These are phyloP conservation scores for Ilex aquifolium DNA, from an alignment of 257 asterid species.

Conservation along the genomic window DNA sequence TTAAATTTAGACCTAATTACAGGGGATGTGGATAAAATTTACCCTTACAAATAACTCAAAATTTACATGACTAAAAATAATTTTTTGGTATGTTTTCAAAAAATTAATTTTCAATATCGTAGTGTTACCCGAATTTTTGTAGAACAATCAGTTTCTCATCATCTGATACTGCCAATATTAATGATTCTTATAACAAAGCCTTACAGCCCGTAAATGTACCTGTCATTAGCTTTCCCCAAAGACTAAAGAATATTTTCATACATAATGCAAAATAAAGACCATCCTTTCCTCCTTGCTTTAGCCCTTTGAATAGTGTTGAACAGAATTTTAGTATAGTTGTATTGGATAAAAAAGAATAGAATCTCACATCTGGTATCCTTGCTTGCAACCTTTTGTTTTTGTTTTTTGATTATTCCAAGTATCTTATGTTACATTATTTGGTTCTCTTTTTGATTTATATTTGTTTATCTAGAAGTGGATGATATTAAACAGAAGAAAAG, in stretches of 20 bases:
- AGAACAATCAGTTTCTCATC: slow-evolving; percentile 15
- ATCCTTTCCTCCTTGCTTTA: slow-evolving; percentile 14
- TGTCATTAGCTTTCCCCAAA: slow-evolving; percentile 33
- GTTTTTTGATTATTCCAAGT: slow-evolving; percentile 14
- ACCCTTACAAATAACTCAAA: too few species aligned
- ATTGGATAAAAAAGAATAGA: slow-evolving; percentile 30
- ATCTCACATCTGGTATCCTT: slow-evolving; percentile 7
- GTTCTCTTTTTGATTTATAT: too few species aligned
- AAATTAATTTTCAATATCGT: too few species aligned
- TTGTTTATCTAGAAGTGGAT: too few species aligned
- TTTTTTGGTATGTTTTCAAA: too few species aligned
- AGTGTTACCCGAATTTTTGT: background rate
- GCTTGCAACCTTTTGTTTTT: background rate
- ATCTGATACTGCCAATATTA: slow-evolving; percentile 18
- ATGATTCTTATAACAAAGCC: slow-evolving; percentile 23
- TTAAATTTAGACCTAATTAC: too few species aligned
- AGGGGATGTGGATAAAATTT: too few species aligned
- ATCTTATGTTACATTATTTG: background rate
- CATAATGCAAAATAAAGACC: slow-evolving; percentile 23
- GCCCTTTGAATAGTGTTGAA: slow-evolving; percentile 21
- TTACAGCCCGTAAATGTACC: slow-evolving; percentile 37
- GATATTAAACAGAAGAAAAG: too few species aligned
- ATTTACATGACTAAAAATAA: too few species aligned
- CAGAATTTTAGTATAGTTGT: slow-evolving; percentile 11
- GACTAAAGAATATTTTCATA: slow-evolving; percentile 24